These are phyloP conservation scores for Shiraia sp. DNA, from an alignment of 2,329 filamentous ascomycete genomes.

Conservation along the genomic window DNA sequence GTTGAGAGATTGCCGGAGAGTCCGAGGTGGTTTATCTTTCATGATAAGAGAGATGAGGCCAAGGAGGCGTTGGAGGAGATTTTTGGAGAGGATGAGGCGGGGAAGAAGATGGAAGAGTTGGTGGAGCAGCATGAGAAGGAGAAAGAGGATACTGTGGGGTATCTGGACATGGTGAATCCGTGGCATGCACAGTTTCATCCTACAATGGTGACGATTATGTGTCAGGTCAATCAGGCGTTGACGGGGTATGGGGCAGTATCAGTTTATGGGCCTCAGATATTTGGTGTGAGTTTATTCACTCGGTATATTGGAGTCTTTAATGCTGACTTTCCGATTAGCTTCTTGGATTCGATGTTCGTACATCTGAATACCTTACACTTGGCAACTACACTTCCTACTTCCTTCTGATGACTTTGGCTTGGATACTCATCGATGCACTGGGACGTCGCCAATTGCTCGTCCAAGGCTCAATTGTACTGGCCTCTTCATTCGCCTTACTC, in stretches of 20 bases:
- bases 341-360: slow-evolving; percentile 57
- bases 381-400: slow-evolving; percentile 66
- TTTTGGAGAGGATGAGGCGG: slow-evolving; percentile 53
- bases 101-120: slow-evolving; percentile 56
- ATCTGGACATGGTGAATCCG: slow-evolving; percentile 62
- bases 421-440: slow-evolving; percentile 61
- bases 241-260: slow-evolving; percentile 64
- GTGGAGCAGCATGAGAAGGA: slow-evolving; percentile 57
- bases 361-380: slow-evolving; percentile 61
- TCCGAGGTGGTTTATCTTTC: slow-evolving; percentile 61
- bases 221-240: slow-evolving; percentile 64
- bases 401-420: slow-evolving; percentile 63
- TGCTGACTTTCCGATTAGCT: slow-evolving; percentile 56
- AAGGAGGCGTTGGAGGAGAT: slow-evolving; percentile 54
- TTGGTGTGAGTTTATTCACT: slow-evolving; percentile 46
- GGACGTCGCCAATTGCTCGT: slow-evolving; percentile 60
- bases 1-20: slow-evolving; percentile 60
- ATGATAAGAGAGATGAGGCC: slow-evolving; percentile 56
- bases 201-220: slow-evolving; percentile 64
- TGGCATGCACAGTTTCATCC: slow-evolving; percentile 62
- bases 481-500: slow-evolving; percentile 56
- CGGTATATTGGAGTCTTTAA: slow-evolving; percentile 27
- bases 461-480: slow-evolving; percentile 55
- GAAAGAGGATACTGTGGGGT: slow-evolving; percentile 52
- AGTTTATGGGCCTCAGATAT: slow-evolving; percentile 67